These are phyloP conservation scores for Rhododendron ovatum DNA, from an alignment of 148 eudicot species.

Conservation along the genomic window DNA sequence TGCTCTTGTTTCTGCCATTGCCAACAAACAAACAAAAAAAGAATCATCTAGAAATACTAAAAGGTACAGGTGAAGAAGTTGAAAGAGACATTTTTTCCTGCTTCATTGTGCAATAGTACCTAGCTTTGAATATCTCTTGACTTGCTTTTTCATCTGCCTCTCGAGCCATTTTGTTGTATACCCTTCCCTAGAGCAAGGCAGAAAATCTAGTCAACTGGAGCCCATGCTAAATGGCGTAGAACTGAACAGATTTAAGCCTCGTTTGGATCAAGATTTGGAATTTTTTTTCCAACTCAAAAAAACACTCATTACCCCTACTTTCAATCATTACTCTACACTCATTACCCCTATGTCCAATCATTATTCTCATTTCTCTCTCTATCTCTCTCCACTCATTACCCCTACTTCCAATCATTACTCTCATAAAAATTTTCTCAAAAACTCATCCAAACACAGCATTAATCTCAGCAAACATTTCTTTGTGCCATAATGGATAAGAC, in stretches of 20 bases:
- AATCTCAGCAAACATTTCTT: slow-evolving; percentile 1
- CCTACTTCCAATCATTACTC: too few relatives aligned
- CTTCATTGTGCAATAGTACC: slow-evolving; percentile 33
- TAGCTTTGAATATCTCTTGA: slow-evolving; percentile 82
- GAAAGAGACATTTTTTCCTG: not conserved
- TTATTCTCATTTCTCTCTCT: too few relatives aligned
- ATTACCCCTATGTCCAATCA: too few relatives aligned
- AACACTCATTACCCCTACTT: too few relatives aligned
- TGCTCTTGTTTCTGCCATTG: slow-evolving; percentile 67
- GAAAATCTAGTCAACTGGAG: slow-evolving; percentile 8
- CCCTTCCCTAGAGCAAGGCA: slow-evolving; percentile 54
- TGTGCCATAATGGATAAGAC: not conserved
- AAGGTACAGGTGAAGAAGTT: not conserved
- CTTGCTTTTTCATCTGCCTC: slow-evolving; percentile 95
- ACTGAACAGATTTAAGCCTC: not conserved
- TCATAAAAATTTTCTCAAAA: too few relatives aligned
- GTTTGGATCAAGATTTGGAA: too few relatives aligned
- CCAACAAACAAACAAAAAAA: not conserved
- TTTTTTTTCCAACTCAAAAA: too few relatives aligned
- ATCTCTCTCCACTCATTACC: too few relatives aligned
- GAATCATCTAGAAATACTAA: not conserved
- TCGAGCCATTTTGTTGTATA: slow-evolving; percentile 59
- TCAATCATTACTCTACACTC: too few relatives aligned
- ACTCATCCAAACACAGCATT: not conserved
- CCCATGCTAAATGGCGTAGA: not conserved